These are phyloP conservation scores for Fraxinus greggii DNA, from an alignment of 305 asterid species.

Conservation along the genomic window DNA sequence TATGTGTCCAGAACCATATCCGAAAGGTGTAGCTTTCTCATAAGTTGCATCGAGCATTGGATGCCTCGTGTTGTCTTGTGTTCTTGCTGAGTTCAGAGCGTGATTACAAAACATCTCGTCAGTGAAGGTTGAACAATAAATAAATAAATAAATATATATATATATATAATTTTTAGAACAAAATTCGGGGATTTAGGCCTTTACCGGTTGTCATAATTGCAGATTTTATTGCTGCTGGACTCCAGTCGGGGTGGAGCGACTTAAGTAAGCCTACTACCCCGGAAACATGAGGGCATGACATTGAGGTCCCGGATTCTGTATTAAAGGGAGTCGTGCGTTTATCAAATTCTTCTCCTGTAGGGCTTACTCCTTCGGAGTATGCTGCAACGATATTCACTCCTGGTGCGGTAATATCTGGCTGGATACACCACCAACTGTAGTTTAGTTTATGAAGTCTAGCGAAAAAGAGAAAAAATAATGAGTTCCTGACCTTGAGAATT, in stretches of 20 bases:
- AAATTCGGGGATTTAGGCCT: not conserved
- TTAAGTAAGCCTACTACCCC: slow-evolving; percentile 34
- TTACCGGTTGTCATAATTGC: slow-evolving; percentile 40
- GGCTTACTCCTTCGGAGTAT: slow-evolving; percentile 13
- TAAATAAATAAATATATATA: too few species aligned
- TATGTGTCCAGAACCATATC: slow-evolving; percentile 27
- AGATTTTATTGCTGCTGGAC: slow-evolving; percentile 37
- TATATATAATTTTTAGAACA: not conserved
- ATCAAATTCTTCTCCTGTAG: slow-evolving; percentile 1
- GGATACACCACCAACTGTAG: not conserved
- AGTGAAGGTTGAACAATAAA: not conserved
- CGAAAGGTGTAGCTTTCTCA: slow-evolving; percentile 21
- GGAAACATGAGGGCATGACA: slow-evolving; percentile 41
- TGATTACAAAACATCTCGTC: not conserved
- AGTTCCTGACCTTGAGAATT: slow-evolving; percentile 25
- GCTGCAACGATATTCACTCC: slow-evolving; percentile 39
- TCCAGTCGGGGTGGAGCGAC: slow-evolving; percentile 33
- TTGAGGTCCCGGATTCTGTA: slow-evolving; percentile 34
- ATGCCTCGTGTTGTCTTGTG: slow-evolving; percentile 12
- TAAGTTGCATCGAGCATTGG: slow-evolving; percentile 13
- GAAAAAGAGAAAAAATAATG: not conserved
- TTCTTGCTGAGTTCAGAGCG: slow-evolving; percentile 19
- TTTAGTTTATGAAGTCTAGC: not conserved
- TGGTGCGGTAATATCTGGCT: slow-evolving; percentile 47
- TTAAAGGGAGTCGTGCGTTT: slow-evolving; percentile 5